A percentile compares a stretch with the other conserved stretches of the same genome.
phyloP scores from a whole-genome alignment of 2,329 filamentous ascomycete genomes.

The Thelonectria blattea region DNA sequence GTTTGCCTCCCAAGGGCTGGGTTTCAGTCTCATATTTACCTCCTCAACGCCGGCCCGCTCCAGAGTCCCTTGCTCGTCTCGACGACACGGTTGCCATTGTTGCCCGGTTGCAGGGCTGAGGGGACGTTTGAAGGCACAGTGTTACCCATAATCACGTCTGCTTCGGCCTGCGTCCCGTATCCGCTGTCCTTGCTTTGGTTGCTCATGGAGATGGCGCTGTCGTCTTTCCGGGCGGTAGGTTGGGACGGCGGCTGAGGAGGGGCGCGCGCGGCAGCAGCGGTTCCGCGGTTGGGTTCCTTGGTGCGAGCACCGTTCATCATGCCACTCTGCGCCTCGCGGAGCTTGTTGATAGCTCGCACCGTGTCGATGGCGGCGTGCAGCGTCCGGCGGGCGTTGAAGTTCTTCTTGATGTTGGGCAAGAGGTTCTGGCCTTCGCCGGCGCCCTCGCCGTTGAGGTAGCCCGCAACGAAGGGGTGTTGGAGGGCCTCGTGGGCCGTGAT shows the following conservation, averaged over 20 bases:
- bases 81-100: constrained; percentile 61
- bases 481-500: constrained; percentile 88
- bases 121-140: constrained; percentile 50
- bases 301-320: constrained; percentile 67
- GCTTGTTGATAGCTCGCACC: constrained; percentile 73
- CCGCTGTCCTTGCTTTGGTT: constrained; percentile 52
- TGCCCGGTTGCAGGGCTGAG: constrained; percentile 60
- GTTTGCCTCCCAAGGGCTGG: neutral
- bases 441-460: constrained; percentile 54
- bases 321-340: constrained; percentile 66
- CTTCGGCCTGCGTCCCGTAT: constrained; percentile 51
- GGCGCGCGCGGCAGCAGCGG: constrained; percentile 16
- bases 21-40: constrained; percentile 27
- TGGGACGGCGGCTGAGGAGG: constrained; percentile 20
- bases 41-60: constrained; percentile 47
- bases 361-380: constrained; percentile 75
- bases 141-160: constrained; percentile 54
- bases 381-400: constrained; percentile 73
- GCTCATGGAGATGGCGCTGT: constrained; percentile 52
- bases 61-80: constrained; percentile 70
- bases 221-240: constrained; percentile 46
- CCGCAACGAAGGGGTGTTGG: constrained; percentile 69
- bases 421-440: constrained; percentile 61
- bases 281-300: constrained; percentile 54
- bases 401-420: constrained; percentile 74